Evolutionary conservation across 2,329 filamentous ascomycete species (phyloP).

Genomic region (Fusarium sp.): DNA sequence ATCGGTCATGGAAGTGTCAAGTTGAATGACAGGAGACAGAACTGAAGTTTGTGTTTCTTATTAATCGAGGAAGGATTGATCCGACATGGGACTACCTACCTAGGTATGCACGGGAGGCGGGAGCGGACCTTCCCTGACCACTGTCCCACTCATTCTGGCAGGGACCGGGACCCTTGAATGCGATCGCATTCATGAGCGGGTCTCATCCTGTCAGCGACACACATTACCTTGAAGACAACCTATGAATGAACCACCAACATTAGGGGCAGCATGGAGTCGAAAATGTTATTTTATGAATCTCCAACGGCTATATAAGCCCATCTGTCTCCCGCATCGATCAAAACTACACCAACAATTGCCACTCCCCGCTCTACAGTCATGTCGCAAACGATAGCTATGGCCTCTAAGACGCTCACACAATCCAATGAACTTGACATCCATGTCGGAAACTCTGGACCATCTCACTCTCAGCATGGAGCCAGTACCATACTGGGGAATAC

Average conservation of each 20-base stretch:
- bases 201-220: not conserved
- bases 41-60: not conserved
- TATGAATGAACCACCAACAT: not conserved
- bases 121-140: not conserved
- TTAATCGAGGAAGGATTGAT: not conserved
- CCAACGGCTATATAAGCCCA: not conserved
- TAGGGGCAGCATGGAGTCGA: not conserved
- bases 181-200: conserved; percentile 32
- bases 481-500: not conserved
- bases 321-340: not conserved
- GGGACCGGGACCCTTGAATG: conserved; percentile 15
- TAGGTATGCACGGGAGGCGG: not conserved
- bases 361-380: not conserved
- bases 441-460: not conserved
- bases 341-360: not conserved
- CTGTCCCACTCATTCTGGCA: not conserved
- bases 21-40: not conserved
- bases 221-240: not conserved
- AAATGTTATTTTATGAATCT: not conserved
- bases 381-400: conserved; percentile 20
- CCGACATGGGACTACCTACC: not conserved
- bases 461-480: not conserved
- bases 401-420: not conserved
- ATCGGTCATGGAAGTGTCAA: not conserved
- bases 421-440: not conserved